A percentile compares a stretch with the other conserved stretches of the same genome.
phyloP scores from a whole-genome alignment of 2,329 filamentous ascomycete genomes.

The Exophiala viscosa region DNA sequence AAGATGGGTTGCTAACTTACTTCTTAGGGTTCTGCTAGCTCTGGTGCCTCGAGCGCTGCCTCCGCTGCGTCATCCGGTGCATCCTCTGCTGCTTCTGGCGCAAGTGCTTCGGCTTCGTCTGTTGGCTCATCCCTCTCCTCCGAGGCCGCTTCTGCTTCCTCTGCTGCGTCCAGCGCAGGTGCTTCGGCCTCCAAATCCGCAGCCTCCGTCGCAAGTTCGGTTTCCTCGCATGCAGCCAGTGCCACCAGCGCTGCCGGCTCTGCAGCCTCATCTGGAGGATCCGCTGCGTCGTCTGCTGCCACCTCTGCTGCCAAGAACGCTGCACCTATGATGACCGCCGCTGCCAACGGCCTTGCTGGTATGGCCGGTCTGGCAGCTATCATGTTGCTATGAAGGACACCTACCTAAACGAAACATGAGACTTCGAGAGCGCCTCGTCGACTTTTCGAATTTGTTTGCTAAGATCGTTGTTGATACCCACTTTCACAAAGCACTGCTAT shows the following conservation, averaged over 20 bases:
- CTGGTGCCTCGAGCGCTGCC: conserved; percentile 10
- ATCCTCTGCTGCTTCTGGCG: conserved; percentile 21
- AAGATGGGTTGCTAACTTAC: conserved; percentile 6
- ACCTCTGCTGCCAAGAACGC: conserved; percentile 9
- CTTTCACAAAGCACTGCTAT: conserved; percentile 15
- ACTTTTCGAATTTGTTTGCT: conserved; percentile 22
- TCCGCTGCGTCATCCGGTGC: conserved; percentile 13
- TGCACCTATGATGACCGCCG: conserved; percentile 28
- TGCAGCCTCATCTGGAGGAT: conserved; percentile 7
- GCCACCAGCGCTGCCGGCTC: conserved; percentile 17
- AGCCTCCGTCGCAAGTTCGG: conserved; percentile 18
- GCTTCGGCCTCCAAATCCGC: conserved; percentile 25
- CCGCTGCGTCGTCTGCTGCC: conserved; percentile 20
- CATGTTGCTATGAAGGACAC: conserved; percentile 36
- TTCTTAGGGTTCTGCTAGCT: conserved; percentile 9
- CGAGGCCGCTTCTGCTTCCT: conserved; percentile 18
- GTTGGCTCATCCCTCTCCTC: conserved; percentile 17
- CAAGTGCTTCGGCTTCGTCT: conserved; percentile 13
- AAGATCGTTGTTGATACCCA: conserved; percentile 25
- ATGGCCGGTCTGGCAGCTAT: conserved; percentile 42
- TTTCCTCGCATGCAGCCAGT: conserved; percentile 16
- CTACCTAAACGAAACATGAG: background rate
- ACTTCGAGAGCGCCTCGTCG: conserved; percentile 4
- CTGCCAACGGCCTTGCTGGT: conserved; percentile 31
- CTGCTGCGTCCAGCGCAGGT: conserved; percentile 23